phyloP scores from a whole-genome alignment of 2,329 filamentous ascomycete species.

The Thielaviopsis euricoi region DNA sequence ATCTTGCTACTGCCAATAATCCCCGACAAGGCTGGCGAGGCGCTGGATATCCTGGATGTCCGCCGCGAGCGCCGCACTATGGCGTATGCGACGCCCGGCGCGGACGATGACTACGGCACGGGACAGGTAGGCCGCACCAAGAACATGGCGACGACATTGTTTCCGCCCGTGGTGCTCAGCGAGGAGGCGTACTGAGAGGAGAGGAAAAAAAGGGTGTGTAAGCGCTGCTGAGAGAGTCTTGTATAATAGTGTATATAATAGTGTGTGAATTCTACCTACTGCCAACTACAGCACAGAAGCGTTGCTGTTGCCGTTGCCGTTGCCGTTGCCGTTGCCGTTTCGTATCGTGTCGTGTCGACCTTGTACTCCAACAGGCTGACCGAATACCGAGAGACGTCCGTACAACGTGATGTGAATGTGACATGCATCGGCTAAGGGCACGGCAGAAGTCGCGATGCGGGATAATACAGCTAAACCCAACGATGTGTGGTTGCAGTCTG shows the following conservation, averaged over 20 bases:
- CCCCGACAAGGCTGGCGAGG: constrained; percentile 53
- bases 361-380: not conserved
- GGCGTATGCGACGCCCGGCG: constrained; percentile 41
- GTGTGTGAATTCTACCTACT: not conserved
- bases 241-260: not conserved
- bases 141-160: constrained; percentile 4
- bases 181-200: constrained; percentile 5
- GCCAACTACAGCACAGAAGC: not conserved
- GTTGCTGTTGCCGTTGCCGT: not conserved
- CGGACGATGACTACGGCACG: constrained; percentile 54
- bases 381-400: too few species aligned
- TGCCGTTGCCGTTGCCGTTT: not conserved
- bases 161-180: constrained; percentile 5
- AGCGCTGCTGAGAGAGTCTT: not conserved
- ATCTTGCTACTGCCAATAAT: constrained; percentile 88
- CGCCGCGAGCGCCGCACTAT: constrained; percentile 42
- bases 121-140: not conserved
- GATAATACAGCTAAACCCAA: too few species aligned
- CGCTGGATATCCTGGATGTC: constrained; percentile 70
- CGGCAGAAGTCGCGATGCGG: too few species aligned
- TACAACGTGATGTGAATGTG: too few species aligned
- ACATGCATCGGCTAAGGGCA: too few species aligned
- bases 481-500: too few species aligned
- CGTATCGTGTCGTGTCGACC: too few species aligned
- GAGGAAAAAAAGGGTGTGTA: too few species aligned